A percentile compares a stretch with the other conserved stretches of the same genome.
Conservation (phyloP, 345 rosid species). For the Hevea brasiliensis region DNA sequence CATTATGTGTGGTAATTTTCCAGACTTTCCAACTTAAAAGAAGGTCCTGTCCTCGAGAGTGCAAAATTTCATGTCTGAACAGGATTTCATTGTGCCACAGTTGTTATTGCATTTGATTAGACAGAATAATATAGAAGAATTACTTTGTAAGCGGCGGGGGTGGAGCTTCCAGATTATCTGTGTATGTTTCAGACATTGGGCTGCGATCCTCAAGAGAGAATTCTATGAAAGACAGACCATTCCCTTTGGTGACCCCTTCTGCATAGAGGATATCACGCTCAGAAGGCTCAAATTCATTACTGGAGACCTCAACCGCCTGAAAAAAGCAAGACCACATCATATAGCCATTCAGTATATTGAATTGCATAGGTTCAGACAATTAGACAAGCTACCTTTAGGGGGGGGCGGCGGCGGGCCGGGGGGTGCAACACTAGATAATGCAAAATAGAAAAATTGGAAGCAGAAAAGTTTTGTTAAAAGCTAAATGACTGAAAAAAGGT, state of each 20-base stretch:
- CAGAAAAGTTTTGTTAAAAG: no score
- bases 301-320: constrained; percentile 94
- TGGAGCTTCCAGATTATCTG: constrained; percentile 62
- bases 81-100: background rate
- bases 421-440: background rate
- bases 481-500: no score
- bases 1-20: no score
- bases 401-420: no score
- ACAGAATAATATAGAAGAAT: background rate
- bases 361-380: constrained; percentile 1
- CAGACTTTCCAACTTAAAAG: background rate
- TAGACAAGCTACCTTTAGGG: background rate
- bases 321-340: constrained; percentile 25
- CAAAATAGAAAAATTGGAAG: background rate
- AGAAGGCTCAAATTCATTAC: constrained; percentile 95
- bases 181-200: constrained; percentile 84
- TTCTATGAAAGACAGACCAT: constrained; percentile 93
- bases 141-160: constrained; percentile 74
- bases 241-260: constrained; percentile 96
- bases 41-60: background rate
- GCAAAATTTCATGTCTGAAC: background rate
- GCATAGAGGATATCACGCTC: constrained; percentile 89
- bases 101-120: background rate
- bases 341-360: constrained; percentile 10
- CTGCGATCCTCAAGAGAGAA: constrained; percentile 85